Base-by-base conservation (phyloP, 2,329 filamentous ascomycete genomes). In the Ambrosiella xylebori region DNA sequence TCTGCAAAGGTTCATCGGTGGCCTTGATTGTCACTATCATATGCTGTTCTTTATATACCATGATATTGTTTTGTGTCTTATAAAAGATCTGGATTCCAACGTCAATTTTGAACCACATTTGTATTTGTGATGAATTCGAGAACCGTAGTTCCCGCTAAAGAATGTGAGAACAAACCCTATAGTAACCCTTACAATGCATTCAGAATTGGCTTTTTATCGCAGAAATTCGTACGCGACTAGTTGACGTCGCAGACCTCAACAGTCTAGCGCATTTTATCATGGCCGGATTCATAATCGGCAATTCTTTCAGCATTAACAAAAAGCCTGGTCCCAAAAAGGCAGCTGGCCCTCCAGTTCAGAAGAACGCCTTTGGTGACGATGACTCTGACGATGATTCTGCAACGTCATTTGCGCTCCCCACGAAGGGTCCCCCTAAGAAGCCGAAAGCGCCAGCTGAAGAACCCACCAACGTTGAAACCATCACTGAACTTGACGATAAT, bases 241-340 rank as follows among this genome's bases (percentile, higher is more conserved):
- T 13, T 36, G 13, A 13, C 35, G 47, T 51, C 8, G 47, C 47
- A 51, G 27, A 27, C 15, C 35, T 19, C 2, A 8, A 59, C 56
- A 41, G 39, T 52, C 47, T 38, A 60, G 38, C 35, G 54, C 17
- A 15, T 19, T n/a, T 41, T 60, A 66, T 51, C 53, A 77, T 76
- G 74, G 74, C 70, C 66, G 76, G 74, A 61, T 72, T 73, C n/a
- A 69, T 66, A 19, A 64, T 77, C 19, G 71, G 73, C 44, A 76
- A 75, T 63, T 82, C 82, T 55, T 73, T 86, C 44, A 85, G 78
- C 65, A 63, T 81, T 50, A 69, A 75, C 54, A 83, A 81, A 65
- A 86, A 84, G 67, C 66, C 74, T 1, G 70, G 69, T 57, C 68
- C 69, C 60, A 69, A 73, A 1, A 81, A 79, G 64, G 70, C 75